phyloP scores from a whole-genome alignment of 2,329 filamentous ascomycete genomes.

The Alternaria atra region DNA sequence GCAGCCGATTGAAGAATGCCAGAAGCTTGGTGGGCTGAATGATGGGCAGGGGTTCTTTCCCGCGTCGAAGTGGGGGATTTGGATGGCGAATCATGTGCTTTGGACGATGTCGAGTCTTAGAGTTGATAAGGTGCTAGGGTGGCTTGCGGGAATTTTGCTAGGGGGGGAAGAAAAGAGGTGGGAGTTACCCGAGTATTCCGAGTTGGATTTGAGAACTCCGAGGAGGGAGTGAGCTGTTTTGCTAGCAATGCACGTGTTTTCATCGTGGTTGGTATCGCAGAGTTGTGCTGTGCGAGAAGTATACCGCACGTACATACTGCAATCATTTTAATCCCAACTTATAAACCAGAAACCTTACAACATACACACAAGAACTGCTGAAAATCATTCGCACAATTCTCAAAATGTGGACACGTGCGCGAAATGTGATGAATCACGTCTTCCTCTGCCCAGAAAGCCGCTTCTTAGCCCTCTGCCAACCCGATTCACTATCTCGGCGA shows the following conservation, averaged over 20 bases:
- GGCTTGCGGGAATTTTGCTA: not conserved
- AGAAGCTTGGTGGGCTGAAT: slow-evolving; percentile 16
- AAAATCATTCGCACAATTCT: not conserved
- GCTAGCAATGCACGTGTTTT: not conserved
- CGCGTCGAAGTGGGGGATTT: not conserved
- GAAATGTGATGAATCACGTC: not conserved
- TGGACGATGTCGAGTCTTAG: not conserved
- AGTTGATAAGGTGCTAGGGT: not conserved
- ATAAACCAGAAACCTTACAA: not conserved
- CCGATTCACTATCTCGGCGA: not conserved
- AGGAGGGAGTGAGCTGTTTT: not conserved
- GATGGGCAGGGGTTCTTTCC: not conserved
- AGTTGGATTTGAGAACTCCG: slow-evolving; percentile 16
- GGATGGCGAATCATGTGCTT: not conserved
- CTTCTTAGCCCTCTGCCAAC: not conserved
- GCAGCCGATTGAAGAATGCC: slow-evolving; percentile 29
- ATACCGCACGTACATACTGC: not conserved
- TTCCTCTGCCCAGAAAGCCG: not conserved
- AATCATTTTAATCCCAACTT: not conserved
- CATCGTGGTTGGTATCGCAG: not conserved
- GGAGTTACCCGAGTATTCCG: slow-evolving; percentile 17
- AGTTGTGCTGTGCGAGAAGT: not conserved
- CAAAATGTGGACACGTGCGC: not conserved
- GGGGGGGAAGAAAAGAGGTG: not conserved
- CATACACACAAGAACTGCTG: not conserved